A percentile compares a stretch with the other conserved stretches of the same genome.
Evolutionary conservation across 1,284 basidiomycete genomes (phyloP).

Genomic region (Dichomitus squalens): DNA sequence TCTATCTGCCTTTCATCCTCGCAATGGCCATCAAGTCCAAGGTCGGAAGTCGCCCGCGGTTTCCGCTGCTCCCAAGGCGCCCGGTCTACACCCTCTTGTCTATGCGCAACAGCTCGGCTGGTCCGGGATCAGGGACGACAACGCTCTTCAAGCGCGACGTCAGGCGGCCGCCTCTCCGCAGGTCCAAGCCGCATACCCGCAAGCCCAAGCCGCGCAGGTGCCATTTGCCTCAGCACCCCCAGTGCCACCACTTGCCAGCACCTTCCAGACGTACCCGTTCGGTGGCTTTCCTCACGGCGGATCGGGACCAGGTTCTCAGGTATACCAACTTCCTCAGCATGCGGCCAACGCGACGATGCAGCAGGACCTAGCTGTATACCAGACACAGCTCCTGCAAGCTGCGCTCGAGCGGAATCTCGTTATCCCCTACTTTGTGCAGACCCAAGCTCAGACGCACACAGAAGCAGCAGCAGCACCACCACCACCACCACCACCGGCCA

Average conservation of each 20-base stretch:
- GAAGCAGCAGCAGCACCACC: neutral
- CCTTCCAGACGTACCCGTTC: neutral
- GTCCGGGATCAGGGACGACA: neutral
- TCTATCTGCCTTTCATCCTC: neutral
- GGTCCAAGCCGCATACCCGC: neutral
- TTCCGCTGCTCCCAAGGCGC: neutral
- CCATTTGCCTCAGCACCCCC: neutral
- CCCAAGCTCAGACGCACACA: neutral
- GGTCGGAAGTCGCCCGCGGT: no score
- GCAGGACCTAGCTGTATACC: constrained; percentile 6
- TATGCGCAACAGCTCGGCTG: constrained; percentile 8
- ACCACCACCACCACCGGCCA: no score
- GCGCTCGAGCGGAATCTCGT: constrained; percentile 2
- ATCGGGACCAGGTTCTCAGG: neutral
- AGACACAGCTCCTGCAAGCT: neutral
- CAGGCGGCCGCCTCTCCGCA: neutral
- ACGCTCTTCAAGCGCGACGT: neutral
- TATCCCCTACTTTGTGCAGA: neutral
- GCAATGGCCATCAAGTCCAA: neutral
- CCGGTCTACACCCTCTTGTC: neutral
- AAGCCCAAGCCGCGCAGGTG: neutral
- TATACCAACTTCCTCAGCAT: neutral
- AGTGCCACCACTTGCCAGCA: neutral
- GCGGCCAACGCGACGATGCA: neutral
- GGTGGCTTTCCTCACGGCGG: neutral